A percentile compares a stretch with the other conserved stretches of the same genome.
phyloP scores from a whole-genome alignment of 805 yeast species.

The Saturnispora saitoi region DNA sequence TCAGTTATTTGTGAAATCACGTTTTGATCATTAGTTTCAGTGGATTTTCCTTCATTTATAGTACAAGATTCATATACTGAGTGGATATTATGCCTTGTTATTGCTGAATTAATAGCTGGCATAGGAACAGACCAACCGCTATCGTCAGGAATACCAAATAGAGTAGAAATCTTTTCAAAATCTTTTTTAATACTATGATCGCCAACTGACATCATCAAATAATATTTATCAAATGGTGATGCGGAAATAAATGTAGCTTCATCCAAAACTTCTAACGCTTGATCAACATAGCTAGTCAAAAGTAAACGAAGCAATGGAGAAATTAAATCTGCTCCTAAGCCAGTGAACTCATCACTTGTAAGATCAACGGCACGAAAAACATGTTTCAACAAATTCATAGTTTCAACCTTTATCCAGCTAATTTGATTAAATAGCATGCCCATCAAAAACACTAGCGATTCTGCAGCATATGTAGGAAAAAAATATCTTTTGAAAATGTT shows the following conservation, averaged over 20 bases:
- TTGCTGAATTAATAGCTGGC: slow-evolving; percentile 86
- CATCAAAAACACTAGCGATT: slow-evolving; percentile 62
- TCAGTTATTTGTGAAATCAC: background rate
- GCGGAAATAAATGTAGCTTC: slow-evolving; percentile 82
- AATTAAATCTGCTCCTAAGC: slow-evolving; percentile 91
- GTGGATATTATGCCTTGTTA: slow-evolving; percentile 87
- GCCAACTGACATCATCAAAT: slow-evolving; percentile 85
- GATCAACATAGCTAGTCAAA: slow-evolving; percentile 79
- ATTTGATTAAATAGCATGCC: slow-evolving; percentile 73
- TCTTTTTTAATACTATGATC: slow-evolving; percentile 69
- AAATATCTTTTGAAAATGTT: slow-evolving; percentile 58
- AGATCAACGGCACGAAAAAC: slow-evolving; percentile 73
- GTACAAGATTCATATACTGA: slow-evolving; percentile 88
- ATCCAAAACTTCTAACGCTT: slow-evolving; percentile 84
- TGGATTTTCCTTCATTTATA: slow-evolving; percentile 29
- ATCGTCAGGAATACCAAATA: slow-evolving; percentile 91
- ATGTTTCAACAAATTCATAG: slow-evolving; percentile 65
- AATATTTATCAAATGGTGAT: slow-evolving; percentile 83
- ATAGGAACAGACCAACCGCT: slow-evolving; percentile 96
- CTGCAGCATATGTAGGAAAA: slow-evolving; percentile 69
- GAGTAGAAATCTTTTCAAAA: slow-evolving; percentile 75
- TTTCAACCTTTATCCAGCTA: slow-evolving; percentile 73
- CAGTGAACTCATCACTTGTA: slow-evolving; percentile 67
- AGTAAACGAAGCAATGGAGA: slow-evolving; percentile 77
- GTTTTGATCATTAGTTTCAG: background rate